Evolutionary conservation across 176 grass and related monocot species (phyloP), one percentile per base, ranked within the genome.

Genomic region (Zizania latifolia): DNA sequence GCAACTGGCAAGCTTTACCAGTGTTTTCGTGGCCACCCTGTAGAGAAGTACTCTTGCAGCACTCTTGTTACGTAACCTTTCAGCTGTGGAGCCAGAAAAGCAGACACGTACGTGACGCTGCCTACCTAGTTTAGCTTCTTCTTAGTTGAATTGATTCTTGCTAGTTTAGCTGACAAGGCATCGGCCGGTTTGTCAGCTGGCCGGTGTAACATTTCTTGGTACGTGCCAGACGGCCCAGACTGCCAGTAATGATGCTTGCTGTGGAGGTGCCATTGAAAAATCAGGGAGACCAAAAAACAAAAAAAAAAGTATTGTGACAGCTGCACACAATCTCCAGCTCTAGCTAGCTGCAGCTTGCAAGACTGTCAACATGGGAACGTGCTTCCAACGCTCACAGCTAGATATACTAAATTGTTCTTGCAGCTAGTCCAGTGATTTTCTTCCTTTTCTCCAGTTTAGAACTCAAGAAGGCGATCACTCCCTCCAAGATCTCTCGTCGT

Each of bases 281-380:
- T 23, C 12, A 3, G n/a, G 23, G 58, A 32, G 34, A 44, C 1
- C 12, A 43, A 41, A 23, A 46, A 37, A 1, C 23, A 13, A 35
- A 19, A 27, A 15, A 35, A 45, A 26, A 16, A 21, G 22, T 71
- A 54, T n/a, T 22, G 11, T 37, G 71, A 75, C 71, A 68, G 37
- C 62, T 75, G 38, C 22, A 23, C 31, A 29, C 64, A 78, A 17
- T 62, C 26, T 71, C 56, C 74, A 71, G 55, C 78, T 26, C 46
- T 28, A 36, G 50, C 46, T 28, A 36, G 50, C 34, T 45, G n/a
- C 58, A 58, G 27, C 61, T 34, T 66, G 82, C 67, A 73, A 67
- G 69, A 74, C 76, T 85, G 50, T 39, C 76, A 50, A 21, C 76
- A 60, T 79, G n/a, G 57, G 24, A 54, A 72, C 68, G 62, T 45